Evolutionary conservation across 1,284 basidiomycete genomes (phyloP).

Genomic region (Sphagnurus paluster): DNA sequence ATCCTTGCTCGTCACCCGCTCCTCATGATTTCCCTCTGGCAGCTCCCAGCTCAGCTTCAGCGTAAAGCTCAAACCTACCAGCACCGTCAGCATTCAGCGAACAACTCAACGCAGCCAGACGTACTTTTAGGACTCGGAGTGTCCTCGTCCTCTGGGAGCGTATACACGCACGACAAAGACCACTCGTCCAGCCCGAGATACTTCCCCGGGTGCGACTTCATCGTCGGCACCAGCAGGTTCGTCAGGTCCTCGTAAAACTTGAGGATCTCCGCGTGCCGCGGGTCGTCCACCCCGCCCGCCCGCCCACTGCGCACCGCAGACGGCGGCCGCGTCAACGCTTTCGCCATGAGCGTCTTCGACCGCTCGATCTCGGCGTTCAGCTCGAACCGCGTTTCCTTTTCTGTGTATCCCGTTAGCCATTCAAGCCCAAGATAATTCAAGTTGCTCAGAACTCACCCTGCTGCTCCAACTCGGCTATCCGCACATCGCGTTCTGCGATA

Average conservation of each 20-base stretch:
- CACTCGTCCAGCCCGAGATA: slow-evolving; percentile 43
- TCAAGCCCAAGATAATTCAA: slow-evolving; percentile 3
- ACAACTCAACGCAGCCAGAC: slow-evolving; percentile 14
- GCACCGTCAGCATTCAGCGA: neutral
- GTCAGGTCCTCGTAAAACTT: slow-evolving; percentile 64
- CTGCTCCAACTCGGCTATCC: slow-evolving; percentile 45
- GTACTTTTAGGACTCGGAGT: slow-evolving; percentile 34
- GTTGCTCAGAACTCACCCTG: slow-evolving; percentile 37
- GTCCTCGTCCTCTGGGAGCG: slow-evolving; percentile 40
- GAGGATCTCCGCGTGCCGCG: slow-evolving; percentile 50
- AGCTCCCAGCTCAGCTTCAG: slow-evolving; percentile 49
- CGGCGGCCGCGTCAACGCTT: slow-evolving; percentile 35
- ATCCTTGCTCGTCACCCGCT: slow-evolving; percentile 30
- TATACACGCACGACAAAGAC: slow-evolving; percentile 52
- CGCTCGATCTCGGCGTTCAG: slow-evolving; percentile 64
- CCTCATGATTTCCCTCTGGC: slow-evolving; percentile 23
- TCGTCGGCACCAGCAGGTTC: slow-evolving; percentile 51
- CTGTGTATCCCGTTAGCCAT: slow-evolving; percentile 29
- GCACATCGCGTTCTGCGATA: slow-evolving; percentile 46
- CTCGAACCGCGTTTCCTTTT: slow-evolving; percentile 50
- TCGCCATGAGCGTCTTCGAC: slow-evolving; percentile 45
- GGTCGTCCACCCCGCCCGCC: slow-evolving; percentile 43
- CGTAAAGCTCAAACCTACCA: slow-evolving; percentile 59
- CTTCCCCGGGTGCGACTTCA: slow-evolving; percentile 41
- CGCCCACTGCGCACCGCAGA: slow-evolving; percentile 29